Evolutionary conservation across 495 filamentous ascomycete genomes (phyloP).

Genomic region (Tuber brumale): DNA sequence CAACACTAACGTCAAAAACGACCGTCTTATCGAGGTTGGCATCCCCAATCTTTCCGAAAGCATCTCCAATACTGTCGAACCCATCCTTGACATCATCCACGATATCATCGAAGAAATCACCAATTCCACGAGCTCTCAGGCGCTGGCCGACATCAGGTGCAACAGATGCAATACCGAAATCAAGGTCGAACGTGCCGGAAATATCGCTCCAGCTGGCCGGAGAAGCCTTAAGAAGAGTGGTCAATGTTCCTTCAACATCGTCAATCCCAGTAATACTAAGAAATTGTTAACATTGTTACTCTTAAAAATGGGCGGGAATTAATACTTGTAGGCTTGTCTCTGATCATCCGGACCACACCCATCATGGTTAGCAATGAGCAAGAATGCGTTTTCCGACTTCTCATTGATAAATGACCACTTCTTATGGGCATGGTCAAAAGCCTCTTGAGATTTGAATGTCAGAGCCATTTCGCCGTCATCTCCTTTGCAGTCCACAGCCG

Average conservation of each 20-base stretch:
- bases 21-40: slow-evolving; percentile 19
- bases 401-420: slow-evolving; percentile 43
- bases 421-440: slow-evolving; percentile 41
- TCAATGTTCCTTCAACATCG: slow-evolving; percentile 34
- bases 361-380: slow-evolving; percentile 44
- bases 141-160: slow-evolving; percentile 11
- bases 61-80: slow-evolving; percentile 8
- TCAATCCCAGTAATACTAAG: slow-evolving; percentile 37
- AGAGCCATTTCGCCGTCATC: slow-evolving; percentile 42
- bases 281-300: not conserved
- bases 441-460: slow-evolving; percentile 40
- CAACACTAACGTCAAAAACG: slow-evolving; percentile 28
- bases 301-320: not conserved
- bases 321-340: slow-evolving; percentile 41
- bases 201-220: slow-evolving; percentile 40
- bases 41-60: slow-evolving; percentile 14
- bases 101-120: slow-evolving; percentile 10
- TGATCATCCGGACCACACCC: slow-evolving; percentile 41
- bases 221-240: slow-evolving; percentile 35
- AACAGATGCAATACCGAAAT: slow-evolving; percentile 40
- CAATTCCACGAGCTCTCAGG: slow-evolving; percentile 17
- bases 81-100: slow-evolving; percentile 2
- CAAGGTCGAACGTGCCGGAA: slow-evolving; percentile 41
- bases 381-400: slow-evolving; percentile 34
- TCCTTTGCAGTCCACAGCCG: slow-evolving; percentile 42